A percentile compares a stretch with the other conserved stretches of the same genome.
Evolutionary conservation across 2,329 filamentous ascomycete genomes (phyloP).

Genomic region (Diaporthe citriasiana): DNA sequence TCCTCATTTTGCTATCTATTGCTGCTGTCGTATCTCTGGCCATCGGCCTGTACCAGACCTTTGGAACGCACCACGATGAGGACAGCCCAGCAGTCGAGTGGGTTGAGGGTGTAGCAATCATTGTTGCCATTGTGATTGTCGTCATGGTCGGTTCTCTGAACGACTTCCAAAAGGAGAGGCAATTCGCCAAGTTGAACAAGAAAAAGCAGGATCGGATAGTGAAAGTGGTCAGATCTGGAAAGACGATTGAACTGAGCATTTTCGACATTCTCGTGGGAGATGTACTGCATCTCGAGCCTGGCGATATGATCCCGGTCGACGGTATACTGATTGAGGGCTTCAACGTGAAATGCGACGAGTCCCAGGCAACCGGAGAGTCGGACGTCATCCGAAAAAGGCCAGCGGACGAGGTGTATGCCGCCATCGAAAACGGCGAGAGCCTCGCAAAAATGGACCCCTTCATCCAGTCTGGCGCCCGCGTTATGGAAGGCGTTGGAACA

Average conservation of each 20-base stretch:
- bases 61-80: conserved; percentile 68
- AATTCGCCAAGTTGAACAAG: conserved; percentile 83
- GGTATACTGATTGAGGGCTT: conserved; percentile 81
- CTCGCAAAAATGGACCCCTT: conserved; percentile 84
- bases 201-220: conserved; percentile 84
- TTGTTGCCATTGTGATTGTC: conserved; percentile 83
- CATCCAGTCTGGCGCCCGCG: conserved; percentile 86
- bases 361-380: conserved; percentile 84
- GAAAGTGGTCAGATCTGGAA: conserved; percentile 80
- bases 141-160: conserved; percentile 83
- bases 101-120: conserved; percentile 87
- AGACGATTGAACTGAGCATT: conserved; percentile 77
- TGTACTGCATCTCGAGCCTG: conserved; percentile 79
- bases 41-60: conserved; percentile 82
- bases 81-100: conserved; percentile 76
- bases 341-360: conserved; percentile 83
- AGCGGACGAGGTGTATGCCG: conserved; percentile 77
- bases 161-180: conserved; percentile 84
- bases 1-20: conserved; percentile 78
- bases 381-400: conserved; percentile 79
- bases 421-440: conserved; percentile 75
- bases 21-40: conserved; percentile 81
- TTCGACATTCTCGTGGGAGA: conserved; percentile 79
- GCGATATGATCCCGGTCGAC: conserved; percentile 81
- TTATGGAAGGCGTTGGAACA: conserved; percentile 82